Evolutionary conservation across 2,329 filamentous ascomycete genomes (phyloP).

Genomic region (Nothophaeocryptopus gaeumannii): DNA sequence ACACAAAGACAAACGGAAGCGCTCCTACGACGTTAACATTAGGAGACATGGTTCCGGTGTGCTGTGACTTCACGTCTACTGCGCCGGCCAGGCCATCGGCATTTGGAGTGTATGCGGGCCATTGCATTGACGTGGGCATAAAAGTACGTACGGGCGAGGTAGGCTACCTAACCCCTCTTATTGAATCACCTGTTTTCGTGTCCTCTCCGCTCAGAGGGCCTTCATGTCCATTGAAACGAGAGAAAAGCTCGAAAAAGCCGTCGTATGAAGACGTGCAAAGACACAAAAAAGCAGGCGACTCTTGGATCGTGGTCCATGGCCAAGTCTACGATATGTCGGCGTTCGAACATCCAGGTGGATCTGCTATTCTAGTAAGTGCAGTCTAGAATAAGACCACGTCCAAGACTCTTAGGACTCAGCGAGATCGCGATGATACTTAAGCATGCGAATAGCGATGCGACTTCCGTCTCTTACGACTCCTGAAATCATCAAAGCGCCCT

Average conservation of each 20-base stretch:
- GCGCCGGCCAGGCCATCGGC: too few relatives aligned
- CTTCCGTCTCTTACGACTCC: slow-evolving; percentile 1
- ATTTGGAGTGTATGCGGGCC: too few relatives aligned
- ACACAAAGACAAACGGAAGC: too few relatives aligned
- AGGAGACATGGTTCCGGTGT: too few relatives aligned
- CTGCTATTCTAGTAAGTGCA: slow-evolving; percentile 1
- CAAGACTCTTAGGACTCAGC: too few relatives aligned
- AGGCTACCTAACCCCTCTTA: too few relatives aligned
- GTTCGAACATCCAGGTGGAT: slow-evolving; percentile 1
- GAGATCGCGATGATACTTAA: not conserved
- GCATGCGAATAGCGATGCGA: slow-evolving; percentile 1
- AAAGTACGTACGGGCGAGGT: too few relatives aligned
- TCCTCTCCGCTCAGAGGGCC: too few relatives aligned
- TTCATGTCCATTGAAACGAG: not conserved
- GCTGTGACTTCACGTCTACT: too few relatives aligned
- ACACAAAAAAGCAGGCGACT: slow-evolving; percentile 2
- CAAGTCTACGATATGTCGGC: slow-evolving; percentile 6
- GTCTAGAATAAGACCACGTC: not conserved
- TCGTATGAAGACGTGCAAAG: slow-evolving; percentile 1
- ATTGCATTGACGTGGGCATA: too few relatives aligned
- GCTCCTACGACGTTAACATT: too few relatives aligned
- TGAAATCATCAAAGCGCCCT: not conserved
- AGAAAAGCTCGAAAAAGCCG: not conserved
- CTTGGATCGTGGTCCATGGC: slow-evolving; percentile 2
- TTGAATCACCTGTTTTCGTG: too few relatives aligned